Conservation (phyloP, 768 basidiomycete genomes). For the Russula sp. region DNA sequence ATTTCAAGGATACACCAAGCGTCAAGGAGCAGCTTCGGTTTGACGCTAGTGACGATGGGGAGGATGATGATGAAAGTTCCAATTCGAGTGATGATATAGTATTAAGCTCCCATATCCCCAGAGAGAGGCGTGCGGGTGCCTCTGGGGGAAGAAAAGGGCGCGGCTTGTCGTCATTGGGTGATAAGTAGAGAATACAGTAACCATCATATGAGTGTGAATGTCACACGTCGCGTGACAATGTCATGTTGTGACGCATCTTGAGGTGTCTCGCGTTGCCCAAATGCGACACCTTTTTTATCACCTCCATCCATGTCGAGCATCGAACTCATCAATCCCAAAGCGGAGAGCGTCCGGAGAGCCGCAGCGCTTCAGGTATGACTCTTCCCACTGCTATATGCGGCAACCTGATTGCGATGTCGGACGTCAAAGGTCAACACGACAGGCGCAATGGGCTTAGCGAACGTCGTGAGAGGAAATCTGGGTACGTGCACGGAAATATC, state of each 20-base stretch:
- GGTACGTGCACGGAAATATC: conserved; percentile 49
- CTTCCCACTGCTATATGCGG: conserved; percentile 21
- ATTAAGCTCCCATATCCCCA: conserved; percentile 26
- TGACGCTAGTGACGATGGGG: conserved; percentile 5
- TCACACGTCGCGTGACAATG: conserved; percentile 2
- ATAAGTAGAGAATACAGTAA: neutral
- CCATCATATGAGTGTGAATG: neutral
- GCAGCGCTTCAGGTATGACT: conserved; percentile 82
- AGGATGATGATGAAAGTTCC: conserved; percentile 24
- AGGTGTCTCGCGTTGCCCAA: neutral
- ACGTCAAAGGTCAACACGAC: conserved; percentile 74
- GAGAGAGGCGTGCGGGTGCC: conserved; percentile 27
- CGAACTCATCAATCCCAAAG: conserved; percentile 95
- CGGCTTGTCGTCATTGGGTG: conserved; percentile 22
- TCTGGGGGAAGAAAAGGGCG: conserved; percentile 2
- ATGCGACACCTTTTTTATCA: neutral
- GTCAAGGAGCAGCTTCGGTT: conserved; percentile 10
- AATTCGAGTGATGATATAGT: conserved; percentile 23
- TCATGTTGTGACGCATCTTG: conserved; percentile 5
- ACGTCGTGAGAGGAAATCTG: conserved; percentile 95
- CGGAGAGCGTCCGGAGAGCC: conserved; percentile 86
- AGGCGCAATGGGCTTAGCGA: conserved; percentile 96
- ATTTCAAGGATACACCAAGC: conserved; percentile 11
- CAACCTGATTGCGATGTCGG: conserved; percentile 30
- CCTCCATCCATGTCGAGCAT: conserved; percentile 54